Evolutionary conservation across 176 grass and related monocot species (phyloP), one percentile per base, ranked within the genome.

Genomic region (Ensete ventricosum): DNA sequence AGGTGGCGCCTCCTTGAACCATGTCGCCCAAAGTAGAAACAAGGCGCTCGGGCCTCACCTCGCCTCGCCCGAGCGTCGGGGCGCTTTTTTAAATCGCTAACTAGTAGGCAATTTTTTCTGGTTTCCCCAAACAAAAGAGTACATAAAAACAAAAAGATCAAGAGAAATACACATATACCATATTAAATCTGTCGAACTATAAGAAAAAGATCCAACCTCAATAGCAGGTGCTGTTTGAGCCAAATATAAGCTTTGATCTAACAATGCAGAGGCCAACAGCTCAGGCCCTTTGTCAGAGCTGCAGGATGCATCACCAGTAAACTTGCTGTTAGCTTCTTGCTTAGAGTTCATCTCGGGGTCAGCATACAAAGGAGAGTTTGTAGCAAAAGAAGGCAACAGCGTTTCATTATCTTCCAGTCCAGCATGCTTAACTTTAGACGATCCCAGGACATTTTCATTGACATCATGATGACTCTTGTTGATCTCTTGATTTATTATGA

Each of bases 231-330:
- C 62, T 73, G 51, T 50, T 52, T 70, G 24, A 12, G 50, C 21
- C 57, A 85, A 64, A n/a, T 74, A 74, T 55, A 14, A 65, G 43
- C 64, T 84, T 53, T 23, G 57, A 19, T 81, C 81, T 82, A 79
- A 84, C 58, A 86, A 21, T 10, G 68, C 62, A 70, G 83, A 82
- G 69, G 70, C 82, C 80, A 78, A 74, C 53, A 50, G 66, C 50
- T 83, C 53, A 82, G 67, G 52, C 54, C 76, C 74, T 71, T 78
- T 73, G 50, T 22, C 70, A 81, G 53, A 19, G 27, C 16, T 76
- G 54, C 73, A 76, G 11, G 73, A 62, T 8, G 29, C 29, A 50
- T 79, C 59, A 26, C 19, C 59, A 75, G 62, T 60, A 59, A 71
- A 10, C 43, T 70, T 51, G 21, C 70, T 67, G 54, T 82, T 74